Percentiles rank a stretch among this genome's conserved stretches.
Conservation (phyloP, 2,329 filamentous ascomycete species). For the Paramyrothecium sp. region DNA sequence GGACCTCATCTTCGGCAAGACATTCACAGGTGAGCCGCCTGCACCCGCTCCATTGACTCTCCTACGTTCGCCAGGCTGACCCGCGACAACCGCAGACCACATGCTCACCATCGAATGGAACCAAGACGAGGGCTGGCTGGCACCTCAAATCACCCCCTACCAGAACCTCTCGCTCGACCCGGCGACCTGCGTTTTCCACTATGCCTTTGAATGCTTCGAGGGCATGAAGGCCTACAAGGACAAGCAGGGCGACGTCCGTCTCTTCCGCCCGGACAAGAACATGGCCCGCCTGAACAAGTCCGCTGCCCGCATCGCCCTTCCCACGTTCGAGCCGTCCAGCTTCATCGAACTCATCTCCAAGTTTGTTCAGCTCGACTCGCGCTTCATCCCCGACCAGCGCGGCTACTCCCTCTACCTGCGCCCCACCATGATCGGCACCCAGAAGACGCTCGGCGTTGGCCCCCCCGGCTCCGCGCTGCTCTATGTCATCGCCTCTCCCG, state of each 20-base stretch:
- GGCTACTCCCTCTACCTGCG: slow-evolving; percentile 96
- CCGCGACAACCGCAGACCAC: slow-evolving; percentile 63
- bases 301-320: slow-evolving; percentile 85
- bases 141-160: slow-evolving; percentile 85
- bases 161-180: slow-evolving; percentile 97
- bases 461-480: slow-evolving; percentile 90
- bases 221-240: slow-evolving; percentile 99
- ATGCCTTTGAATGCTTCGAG: slow-evolving; percentile 97
- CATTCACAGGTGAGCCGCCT: slow-evolving; percentile 72
- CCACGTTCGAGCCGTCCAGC: slow-evolving; percentile 73
- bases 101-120: slow-evolving; percentile 98
- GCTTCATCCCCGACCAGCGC: slow-evolving; percentile 82
- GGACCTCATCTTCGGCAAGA: slow-evolving; percentile 84
- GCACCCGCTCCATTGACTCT: not conserved
- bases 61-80: slow-evolving; percentile 8
- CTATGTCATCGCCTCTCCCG: slow-evolving; percentile 93
- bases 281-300: slow-evolving; percentile 95
- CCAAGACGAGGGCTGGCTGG: slow-evolving; percentile 76
- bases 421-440: slow-evolving; percentile 96
- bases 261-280: slow-evolving; percentile 95
- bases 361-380: slow-evolving; percentile 76
- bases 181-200: slow-evolving; percentile 96
- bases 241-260: slow-evolving; percentile 69
- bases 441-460: slow-evolving; percentile 88
- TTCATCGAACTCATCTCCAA: slow-evolving; percentile 80